Evolutionary conservation across 805 yeast species (phyloP).

Genomic region (Wickerhamomyces tratensis): DNA sequence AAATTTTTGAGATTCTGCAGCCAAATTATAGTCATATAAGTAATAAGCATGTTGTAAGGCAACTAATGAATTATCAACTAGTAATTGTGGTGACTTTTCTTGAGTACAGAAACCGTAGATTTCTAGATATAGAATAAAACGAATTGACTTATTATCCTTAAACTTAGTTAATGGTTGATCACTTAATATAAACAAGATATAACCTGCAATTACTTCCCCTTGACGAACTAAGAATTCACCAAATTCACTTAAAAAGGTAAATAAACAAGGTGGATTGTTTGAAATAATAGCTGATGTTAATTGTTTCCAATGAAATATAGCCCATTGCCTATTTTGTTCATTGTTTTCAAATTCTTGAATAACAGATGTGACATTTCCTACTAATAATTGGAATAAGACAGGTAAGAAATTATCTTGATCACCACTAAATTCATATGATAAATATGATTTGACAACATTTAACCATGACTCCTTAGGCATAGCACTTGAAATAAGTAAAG

Average conservation of each 20-base stretch:
- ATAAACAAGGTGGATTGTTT: slow-evolving; percentile 22
- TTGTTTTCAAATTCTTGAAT: slow-evolving; percentile 37
- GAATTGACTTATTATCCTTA: slow-evolving; percentile 5
- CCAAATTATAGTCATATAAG: slow-evolving; percentile 58
- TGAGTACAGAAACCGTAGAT: slow-evolving; percentile 11
- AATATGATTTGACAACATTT: slow-evolving; percentile 47
- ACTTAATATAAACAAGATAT: slow-evolving; percentile 35
- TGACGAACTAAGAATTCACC: slow-evolving; percentile 34
- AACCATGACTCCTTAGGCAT: slow-evolving; percentile 54
- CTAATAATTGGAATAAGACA: slow-evolving; percentile 48
- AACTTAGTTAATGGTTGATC: slow-evolving; percentile 32
- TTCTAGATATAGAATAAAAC: slow-evolving; percentile 23
- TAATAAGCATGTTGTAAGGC: slow-evolving; percentile 61
- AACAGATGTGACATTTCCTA: slow-evolving; percentile 49
- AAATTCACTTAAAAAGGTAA: slow-evolving; percentile 38
- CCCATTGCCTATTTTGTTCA: slow-evolving; percentile 34
- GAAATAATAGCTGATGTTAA: slow-evolving; percentile 30
- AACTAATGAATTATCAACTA: slow-evolving; percentile 46
- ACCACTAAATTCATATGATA: slow-evolving; percentile 34
- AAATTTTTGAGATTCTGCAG: slow-evolving; percentile 52
- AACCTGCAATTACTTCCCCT: slow-evolving; percentile 27
- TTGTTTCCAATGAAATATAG: slow-evolving; percentile 41
- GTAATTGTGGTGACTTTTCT: slow-evolving; percentile 13
- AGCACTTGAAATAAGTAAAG: slow-evolving; percentile 60
- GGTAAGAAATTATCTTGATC: slow-evolving; percentile 38